Evolutionary conservation across 2,329 filamentous ascomycete species (phyloP).

Genomic region (Daldinia eschscholtzii): DNA sequence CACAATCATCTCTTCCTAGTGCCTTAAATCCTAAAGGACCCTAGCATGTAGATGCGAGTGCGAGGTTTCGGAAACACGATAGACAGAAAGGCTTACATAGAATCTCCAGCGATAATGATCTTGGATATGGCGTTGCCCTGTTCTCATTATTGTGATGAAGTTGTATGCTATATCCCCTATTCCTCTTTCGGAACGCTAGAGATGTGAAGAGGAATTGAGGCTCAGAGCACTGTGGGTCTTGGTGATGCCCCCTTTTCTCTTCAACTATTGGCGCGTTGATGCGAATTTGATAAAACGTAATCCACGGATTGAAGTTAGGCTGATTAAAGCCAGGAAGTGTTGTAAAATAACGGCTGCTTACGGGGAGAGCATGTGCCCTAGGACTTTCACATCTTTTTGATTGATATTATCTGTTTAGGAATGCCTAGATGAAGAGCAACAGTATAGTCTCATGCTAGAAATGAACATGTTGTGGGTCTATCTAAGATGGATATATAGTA

Average conservation of each 20-base stretch:
- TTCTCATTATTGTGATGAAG: not conserved
- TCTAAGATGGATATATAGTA: too few species aligned
- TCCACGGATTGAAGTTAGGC: not conserved
- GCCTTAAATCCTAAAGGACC: too few species aligned
- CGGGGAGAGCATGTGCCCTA: not conserved
- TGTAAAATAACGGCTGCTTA: not conserved
- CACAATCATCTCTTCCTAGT: too few species aligned
- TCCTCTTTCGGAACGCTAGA: not conserved
- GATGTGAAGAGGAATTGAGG: not conserved
- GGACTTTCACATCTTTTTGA: not conserved
- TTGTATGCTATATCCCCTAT: not conserved
- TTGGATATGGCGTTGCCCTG: not conserved
- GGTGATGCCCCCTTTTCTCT: not conserved
- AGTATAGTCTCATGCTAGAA: too few species aligned
- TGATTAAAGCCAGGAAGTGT: not conserved
- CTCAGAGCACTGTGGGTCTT: not conserved
- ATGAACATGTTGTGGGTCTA: too few species aligned
- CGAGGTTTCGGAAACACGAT: not conserved
- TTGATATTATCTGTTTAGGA: too few species aligned
- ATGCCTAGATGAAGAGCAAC: too few species aligned
- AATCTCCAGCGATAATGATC: not conserved
- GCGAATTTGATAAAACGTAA: not conserved
- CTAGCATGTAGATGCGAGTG: not conserved
- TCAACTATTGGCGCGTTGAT: not conserved
- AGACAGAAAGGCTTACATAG: not conserved